Evolutionary conservation across 2,329 filamentous ascomycete genomes (phyloP).

Genomic region (Amylocarpus encephaloides): DNA sequence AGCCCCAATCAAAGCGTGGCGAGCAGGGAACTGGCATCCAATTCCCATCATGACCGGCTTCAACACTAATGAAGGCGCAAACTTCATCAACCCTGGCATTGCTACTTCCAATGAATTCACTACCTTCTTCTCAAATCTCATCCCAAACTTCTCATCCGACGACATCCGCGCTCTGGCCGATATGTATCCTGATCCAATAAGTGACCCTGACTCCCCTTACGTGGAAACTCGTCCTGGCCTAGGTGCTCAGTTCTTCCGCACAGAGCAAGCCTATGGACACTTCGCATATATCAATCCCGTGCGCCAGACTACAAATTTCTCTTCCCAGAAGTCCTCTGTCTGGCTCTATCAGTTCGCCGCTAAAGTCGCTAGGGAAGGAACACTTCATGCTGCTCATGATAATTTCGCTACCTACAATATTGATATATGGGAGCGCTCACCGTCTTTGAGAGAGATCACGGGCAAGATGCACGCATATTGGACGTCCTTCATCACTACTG

Average conservation of each 20-base stretch:
- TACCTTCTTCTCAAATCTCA: conserved; percentile 53
- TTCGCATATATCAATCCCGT: conserved; percentile 61
- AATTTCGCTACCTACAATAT: conserved; percentile 39
- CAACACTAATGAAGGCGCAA: conserved; percentile 62
- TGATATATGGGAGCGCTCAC: conserved; percentile 5
- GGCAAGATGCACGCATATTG: conserved; percentile 30
- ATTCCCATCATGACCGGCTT: conserved; percentile 64
- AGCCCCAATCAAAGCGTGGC: conserved; percentile 54
- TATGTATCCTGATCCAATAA: conserved; percentile 56
- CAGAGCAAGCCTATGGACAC: conserved; percentile 56
- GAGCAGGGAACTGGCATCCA: conserved; percentile 44
- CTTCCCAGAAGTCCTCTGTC: conserved; percentile 31
- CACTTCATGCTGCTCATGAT: conserved; percentile 40
- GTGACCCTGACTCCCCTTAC: conserved; percentile 37
- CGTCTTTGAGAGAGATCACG: conserved; percentile 14
- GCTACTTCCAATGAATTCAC: conserved; percentile 46
- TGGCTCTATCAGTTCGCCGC: conserved; percentile 57
- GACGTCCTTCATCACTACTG: conserved; percentile 28
- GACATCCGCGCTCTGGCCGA: conserved; percentile 50
- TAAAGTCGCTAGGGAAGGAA: conserved; percentile 27
- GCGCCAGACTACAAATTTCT: conserved; percentile 49
- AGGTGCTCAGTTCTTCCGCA: conserved; percentile 50
- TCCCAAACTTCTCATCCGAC: conserved; percentile 47
- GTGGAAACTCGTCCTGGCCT: conserved; percentile 33
- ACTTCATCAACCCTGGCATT: conserved; percentile 51